Percentiles rank a stretch among this genome's conserved stretches.
phyloP scores from a whole-genome alignment of 345 rosid genomes.

The Gossypioides kirkii region DNA sequence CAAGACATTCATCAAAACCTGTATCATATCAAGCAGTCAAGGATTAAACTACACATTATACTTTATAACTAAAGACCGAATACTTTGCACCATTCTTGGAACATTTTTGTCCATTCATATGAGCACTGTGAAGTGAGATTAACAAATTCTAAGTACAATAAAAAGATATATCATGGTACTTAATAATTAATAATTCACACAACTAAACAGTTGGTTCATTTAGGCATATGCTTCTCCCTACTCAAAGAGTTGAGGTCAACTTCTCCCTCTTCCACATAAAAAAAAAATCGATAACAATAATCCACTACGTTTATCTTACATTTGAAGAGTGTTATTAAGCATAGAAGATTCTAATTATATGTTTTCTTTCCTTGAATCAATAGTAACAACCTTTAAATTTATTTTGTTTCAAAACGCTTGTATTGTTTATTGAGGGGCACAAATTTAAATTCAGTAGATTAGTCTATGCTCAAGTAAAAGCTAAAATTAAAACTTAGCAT shows the following conservation, averaged over 20 bases:
- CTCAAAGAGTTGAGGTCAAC: background rate
- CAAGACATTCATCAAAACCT: constrained; percentile 65
- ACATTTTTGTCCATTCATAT: background rate
- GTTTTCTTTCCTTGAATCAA: background rate
- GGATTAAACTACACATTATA: background rate
- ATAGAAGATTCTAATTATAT: background rate
- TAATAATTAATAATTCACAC: background rate
- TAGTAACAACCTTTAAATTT: background rate
- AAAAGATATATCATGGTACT: background rate
- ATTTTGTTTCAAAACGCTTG: background rate
- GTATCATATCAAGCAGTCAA: background rate
- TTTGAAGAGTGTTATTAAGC: background rate
- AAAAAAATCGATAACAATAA: background rate
- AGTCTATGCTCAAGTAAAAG: background rate
- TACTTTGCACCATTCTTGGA: background rate
- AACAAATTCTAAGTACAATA: background rate
- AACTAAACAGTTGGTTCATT: background rate
- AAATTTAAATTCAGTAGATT: background rate
- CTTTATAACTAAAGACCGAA: background rate
- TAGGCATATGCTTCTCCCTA: too few species aligned
- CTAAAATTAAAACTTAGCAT: background rate
- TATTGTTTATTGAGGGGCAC: background rate
- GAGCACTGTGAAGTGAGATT: background rate
- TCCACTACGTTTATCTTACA: background rate
- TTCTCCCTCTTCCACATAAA: background rate